Evolutionary conservation across 805 yeast species (phyloP).

Genomic region (Pichia rugopelliculosa): DNA sequence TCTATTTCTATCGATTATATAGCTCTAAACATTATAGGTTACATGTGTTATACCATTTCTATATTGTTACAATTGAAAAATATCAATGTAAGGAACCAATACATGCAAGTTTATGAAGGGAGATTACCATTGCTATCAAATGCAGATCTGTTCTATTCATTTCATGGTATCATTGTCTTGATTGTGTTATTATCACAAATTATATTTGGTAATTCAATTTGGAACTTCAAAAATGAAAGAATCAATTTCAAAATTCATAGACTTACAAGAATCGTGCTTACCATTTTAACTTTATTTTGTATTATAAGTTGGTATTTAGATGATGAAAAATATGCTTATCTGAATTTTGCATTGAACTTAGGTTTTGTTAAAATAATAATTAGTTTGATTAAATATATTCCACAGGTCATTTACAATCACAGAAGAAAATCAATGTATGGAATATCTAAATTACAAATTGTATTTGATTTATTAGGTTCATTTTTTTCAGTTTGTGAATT

Average conservation of each 20-base stretch:
- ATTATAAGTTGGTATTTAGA: slow-evolving; percentile 11
- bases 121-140: slow-evolving; percentile 34
- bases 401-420: slow-evolving; percentile 38
- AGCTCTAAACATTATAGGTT: slow-evolving; percentile 40
- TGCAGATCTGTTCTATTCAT: slow-evolving; percentile 40
- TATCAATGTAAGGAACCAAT: slow-evolving; percentile 26
- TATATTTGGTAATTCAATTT: slow-evolving; percentile 26
- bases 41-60: slow-evolving; percentile 36
- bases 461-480: slow-evolving; percentile 38
- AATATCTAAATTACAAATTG: slow-evolving; percentile 33
- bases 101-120: slow-evolving; percentile 26
- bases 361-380: slow-evolving; percentile 39
- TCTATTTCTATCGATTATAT: slow-evolving; percentile 45
- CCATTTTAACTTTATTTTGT: slow-evolving; percentile 11
- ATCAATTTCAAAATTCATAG: slow-evolving; percentile 20
- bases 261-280: slow-evolving; percentile 16
- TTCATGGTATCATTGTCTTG: slow-evolving; percentile 40
- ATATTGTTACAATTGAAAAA: slow-evolving; percentile 36
- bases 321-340: slow-evolving; percentile 16
- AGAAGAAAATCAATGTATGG: slow-evolving; percentile 39
- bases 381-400: slow-evolving; percentile 43
- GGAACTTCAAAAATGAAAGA: slow-evolving; percentile 29
- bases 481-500: slow-evolving; percentile 34
- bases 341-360: slow-evolving; percentile 34
- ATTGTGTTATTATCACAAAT: slow-evolving; percentile 34